Percentiles rank a stretch among this genome's conserved stretches.
These are phyloP conservation scores for Meripilus lineatus DNA, from an alignment of 1,284 basidiomycete species.

Conservation along the genomic window DNA sequence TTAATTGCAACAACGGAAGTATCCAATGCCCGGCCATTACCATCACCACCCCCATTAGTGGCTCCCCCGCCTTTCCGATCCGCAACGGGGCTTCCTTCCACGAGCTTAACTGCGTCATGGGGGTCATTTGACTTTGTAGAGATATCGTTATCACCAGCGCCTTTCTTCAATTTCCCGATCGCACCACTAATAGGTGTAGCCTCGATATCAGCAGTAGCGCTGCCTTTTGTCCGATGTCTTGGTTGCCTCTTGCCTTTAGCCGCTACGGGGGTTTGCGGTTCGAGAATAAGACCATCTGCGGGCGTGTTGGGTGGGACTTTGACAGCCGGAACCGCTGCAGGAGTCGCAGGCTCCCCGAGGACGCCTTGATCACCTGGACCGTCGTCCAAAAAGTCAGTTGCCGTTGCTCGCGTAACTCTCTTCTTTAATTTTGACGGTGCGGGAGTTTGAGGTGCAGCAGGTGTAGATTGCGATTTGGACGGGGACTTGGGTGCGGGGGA, in stretches of 20 bases:
- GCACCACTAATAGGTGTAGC: constrained; percentile 21
- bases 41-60: too few relatives aligned
- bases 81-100: too few relatives aligned
- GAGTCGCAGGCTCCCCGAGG: neutral
- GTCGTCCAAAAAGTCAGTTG: constrained; percentile 26
- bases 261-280: constrained; percentile 13
- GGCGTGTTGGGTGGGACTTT: constrained; percentile 23
- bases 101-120: constrained; percentile 6
- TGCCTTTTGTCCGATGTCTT: constrained; percentile 16
- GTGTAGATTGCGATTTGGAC: constrained; percentile 3
- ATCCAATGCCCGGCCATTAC: too few relatives aligned
- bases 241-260: constrained; percentile 19
- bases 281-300: constrained; percentile 17
- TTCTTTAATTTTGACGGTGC: constrained; percentile 13
- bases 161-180: constrained; percentile 19
- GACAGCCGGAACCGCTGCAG: constrained; percentile 6
- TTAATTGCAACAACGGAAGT: too few relatives aligned
- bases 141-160: constrained; percentile 8
- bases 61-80: too few relatives aligned
- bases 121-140: constrained; percentile 8
- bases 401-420: constrained; percentile 22
- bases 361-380: constrained; percentile 1
- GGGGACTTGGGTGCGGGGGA: neutral
- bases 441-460: constrained; percentile 14
- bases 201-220: constrained; percentile 6